Conservation (phyloP, 1,139 yeast genomes). For the Tardiomyces blankii region DNA sequence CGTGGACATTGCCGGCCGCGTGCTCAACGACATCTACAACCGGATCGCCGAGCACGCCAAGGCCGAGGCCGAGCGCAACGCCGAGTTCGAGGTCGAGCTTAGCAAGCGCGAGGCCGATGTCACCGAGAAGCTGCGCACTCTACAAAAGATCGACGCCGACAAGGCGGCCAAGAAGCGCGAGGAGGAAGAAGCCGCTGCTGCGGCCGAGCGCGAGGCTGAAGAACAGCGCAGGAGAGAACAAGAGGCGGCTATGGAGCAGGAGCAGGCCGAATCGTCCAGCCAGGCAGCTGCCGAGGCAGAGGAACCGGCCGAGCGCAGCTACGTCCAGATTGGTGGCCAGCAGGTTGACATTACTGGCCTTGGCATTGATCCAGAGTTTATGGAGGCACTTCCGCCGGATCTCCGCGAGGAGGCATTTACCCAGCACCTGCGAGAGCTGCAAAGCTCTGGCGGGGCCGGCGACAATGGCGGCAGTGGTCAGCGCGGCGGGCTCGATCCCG, state of each 20-base stretch:
- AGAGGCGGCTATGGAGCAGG: conserved; percentile 8
- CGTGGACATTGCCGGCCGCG: conserved; percentile 33
- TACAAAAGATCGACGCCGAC: conserved; percentile 10
- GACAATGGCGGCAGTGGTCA: conserved; percentile 25
- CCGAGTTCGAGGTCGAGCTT: conserved; percentile 19
- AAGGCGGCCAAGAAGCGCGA: conserved; percentile 12
- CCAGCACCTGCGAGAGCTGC: conserved; percentile 65
- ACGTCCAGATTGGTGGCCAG: conserved; percentile 66
- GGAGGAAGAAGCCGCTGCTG: conserved; percentile 17
- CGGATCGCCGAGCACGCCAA: conserved; percentile 21
- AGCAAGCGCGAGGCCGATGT: conserved; percentile 11
- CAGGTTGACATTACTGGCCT: conserved; percentile 82
- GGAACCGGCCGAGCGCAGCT: conserved; percentile 35
- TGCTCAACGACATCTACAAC: conserved; percentile 42
- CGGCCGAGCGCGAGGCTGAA: conserved; percentile 16
- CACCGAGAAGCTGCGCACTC: conserved; percentile 22
- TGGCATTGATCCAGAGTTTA: conserved; percentile 84
- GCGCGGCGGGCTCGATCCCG: conserved; percentile 45
- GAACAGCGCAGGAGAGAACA: conserved; percentile 7
- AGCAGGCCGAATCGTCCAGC: conserved; percentile 10
- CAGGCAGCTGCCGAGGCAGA: conserved; percentile 13
- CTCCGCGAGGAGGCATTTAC: conserved; percentile 89
- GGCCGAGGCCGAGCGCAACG: conserved; percentile 27
- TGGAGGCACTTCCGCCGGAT: conserved; percentile 85
- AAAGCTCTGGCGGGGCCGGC: conserved; percentile 27